Base-by-base conservation (phyloP, 140 eudicot genomes). In the Bidens hawaiensis region DNA sequence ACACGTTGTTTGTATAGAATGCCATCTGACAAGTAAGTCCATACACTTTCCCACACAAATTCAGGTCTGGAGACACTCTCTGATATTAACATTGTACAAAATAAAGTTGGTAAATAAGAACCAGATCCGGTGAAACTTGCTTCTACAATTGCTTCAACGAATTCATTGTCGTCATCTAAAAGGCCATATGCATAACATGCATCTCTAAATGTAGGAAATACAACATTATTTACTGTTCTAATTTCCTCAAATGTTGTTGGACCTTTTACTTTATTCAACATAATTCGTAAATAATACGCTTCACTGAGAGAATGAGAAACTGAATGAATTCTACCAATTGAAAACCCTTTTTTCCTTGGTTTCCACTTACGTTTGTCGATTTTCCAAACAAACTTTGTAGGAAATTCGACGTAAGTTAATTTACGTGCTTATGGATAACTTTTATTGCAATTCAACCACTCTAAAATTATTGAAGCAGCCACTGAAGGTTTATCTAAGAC, bases 101-200 rank as follows among this genome's bases (percentile, higher is more conserved):
- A 56, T 30, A 30, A 30, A 3, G 6, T 1, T n/a, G 4, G 2
- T 6, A 16, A 8, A 8, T 14, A 56, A n/a, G 16, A 30, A 13
- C 62, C 62, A 6, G n/a, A 15, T 0, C 23, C n/a, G 8, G 41
- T 27, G 11, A 14, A 6, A 8, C 18, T 58, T 18, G 47, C 64
- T 33, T 58, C 48, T 10, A 16, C 13, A 4, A 58, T 58, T 8
- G 17, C 64, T 5, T 58, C 30, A 11, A 31, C 19, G 27, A 31
- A 30, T 17, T 17, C 64, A 0, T 12, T 34, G 13, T 58, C 64
- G 19, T 58, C 31, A 58, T 34, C 18, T 6, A 58, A 10, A 8
- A 58, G 47, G 3, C 49, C 64, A 58, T 1, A 7, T 3, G 64
- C 47, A 58, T 33, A 58, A 19, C 64, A 58, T 16, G 64, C 64